Base-by-base conservation (phyloP, 2,329 filamentous ascomycete species). In the Stachybotrys echinatus region DNA sequence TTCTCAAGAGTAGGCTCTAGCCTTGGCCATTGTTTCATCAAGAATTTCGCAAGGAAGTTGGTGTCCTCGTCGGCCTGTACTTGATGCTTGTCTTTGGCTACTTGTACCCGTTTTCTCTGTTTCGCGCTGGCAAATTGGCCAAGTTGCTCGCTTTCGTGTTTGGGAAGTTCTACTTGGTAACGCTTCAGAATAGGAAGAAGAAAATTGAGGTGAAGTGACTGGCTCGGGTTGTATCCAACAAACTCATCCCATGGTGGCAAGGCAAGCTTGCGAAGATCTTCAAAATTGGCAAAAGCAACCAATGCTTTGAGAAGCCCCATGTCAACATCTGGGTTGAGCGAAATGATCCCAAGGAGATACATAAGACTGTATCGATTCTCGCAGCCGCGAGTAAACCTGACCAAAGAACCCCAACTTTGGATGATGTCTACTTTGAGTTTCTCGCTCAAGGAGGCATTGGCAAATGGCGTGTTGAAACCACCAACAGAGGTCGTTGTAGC, bases 1-100 rank as follows among this genome's bases (percentile, higher is more conserved):
- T 51, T 55, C 8, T 40, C 17, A 7, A 52, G 43, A 47, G 19
- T 59, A 3, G 59, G 59, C 18, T 62, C 55, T 3, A 58, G 8
- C 21, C 59, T 61, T 14, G 59, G 60, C 60, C 59, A 62, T 43
- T 62, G 60, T 2, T 20, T 40, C 8, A 62, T 38, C 4, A 62
- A 51, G 23, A 61, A 55, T 12, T 58, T 56, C 3, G 52, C 53
- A 8, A 62, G 53, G 14, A 46, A 47, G 19, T 56, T 56, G 31
- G 53, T 58, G 37, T 62, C 58, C 8, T 61, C 52, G n/a, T 60
- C 59, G 4, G 58, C 58, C 22, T 47, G 56, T 2, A 23, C 23
- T 37, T 60, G 55, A 17, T 61, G 55, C 23, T 54, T 58, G 1
- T 47, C 44, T 27, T 50, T 51, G 23, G 57, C 54, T 2, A 52